Percentiles rank a stretch among this genome's conserved stretches.
These are phyloP conservation scores for Nannochloropsis salina DNA, from an alignment of 108 stramenopile species.

Conservation along the genomic window DNA sequence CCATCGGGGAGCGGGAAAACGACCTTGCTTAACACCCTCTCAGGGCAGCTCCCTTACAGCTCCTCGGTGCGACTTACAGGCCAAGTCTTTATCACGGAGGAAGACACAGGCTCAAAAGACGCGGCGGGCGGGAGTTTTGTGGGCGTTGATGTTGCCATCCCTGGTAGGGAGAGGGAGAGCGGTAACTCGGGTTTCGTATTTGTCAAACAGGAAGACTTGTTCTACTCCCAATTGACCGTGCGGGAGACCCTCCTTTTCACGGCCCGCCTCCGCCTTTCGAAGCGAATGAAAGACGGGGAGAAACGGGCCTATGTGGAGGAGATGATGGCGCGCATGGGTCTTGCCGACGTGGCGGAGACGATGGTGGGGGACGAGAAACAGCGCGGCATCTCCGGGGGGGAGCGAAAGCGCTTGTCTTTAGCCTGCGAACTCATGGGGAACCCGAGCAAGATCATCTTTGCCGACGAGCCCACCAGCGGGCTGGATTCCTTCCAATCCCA, in stretches of 20 bases:
- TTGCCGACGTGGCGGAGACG: constrained; percentile 39
- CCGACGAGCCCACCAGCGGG: constrained; percentile 70
- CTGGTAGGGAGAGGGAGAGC: background rate
- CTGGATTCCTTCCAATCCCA: constrained; percentile 60
- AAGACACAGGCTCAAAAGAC: background rate
- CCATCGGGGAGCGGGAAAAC: constrained; percentile 41
- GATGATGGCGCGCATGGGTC: constrained; percentile 33
- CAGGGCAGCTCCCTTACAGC: constrained; percentile 27
- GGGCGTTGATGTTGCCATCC: background rate
- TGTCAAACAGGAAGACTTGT: constrained; percentile 37
- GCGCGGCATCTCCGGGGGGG: constrained; percentile 55
- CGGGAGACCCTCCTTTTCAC: constrained; percentile 42
- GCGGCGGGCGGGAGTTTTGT: background rate
- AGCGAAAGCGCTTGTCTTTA: constrained; percentile 54
- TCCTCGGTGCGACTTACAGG: background rate
- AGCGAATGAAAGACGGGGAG: background rate
- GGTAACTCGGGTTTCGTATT: constrained; percentile 15
- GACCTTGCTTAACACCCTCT: constrained; percentile 31
- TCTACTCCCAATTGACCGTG: constrained; percentile 44
- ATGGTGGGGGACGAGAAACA: constrained; percentile 44
- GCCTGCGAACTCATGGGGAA: constrained; percentile 61
- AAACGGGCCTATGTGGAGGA: constrained; percentile 23
- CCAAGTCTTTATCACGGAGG: background rate
- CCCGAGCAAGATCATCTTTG: constrained; percentile 48
- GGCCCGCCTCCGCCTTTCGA: constrained; percentile 24